Percentiles rank a stretch among this genome's conserved stretches.
phyloP scores from a whole-genome alignment of 306 rosid species.

The Fragaria ananassa region DNA sequence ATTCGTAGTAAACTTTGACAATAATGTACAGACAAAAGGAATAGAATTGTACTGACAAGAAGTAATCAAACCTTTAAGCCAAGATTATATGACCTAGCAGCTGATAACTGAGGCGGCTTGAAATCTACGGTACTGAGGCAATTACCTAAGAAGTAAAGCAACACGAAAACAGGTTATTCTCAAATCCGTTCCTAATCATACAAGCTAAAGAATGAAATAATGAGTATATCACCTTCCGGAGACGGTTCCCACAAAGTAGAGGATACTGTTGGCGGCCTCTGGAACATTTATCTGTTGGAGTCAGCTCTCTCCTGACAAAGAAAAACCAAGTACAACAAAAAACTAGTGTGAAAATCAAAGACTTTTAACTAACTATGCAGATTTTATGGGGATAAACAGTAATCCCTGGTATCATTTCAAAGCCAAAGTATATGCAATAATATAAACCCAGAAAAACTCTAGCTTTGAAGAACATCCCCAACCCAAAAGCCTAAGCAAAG shows the following conservation, averaged over 20 bases:
- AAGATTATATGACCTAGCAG: conserved; percentile 43
- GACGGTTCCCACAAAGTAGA: conserved; percentile 43
- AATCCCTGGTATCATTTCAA: not conserved
- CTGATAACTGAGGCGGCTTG: conserved; percentile 41
- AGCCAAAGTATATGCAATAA: not conserved
- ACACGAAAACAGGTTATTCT: conserved; percentile 12
- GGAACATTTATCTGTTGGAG: conserved; percentile 31
- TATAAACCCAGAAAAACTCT: not conserved
- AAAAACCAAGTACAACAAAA: not conserved
- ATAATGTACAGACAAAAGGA: not conserved
- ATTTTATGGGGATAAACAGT: not conserved
- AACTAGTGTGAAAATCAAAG: not conserved
- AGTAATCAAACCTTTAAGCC: conserved; percentile 53
- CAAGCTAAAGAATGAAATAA: conserved; percentile 10
- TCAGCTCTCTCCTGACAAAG: conserved; percentile 4
- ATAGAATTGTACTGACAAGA: conserved; percentile 15
- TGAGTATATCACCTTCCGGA: conserved; percentile 37
- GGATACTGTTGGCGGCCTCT: conserved; percentile 43
- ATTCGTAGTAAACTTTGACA: not conserved
- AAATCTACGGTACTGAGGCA: conserved; percentile 31
- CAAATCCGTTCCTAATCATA: not conserved
- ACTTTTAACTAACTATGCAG: not conserved
- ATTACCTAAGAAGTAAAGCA: conserved; percentile 43
- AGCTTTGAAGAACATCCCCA: not conserved
- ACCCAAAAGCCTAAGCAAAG: not conserved